Base-by-base conservation (phyloP, 2,329 filamentous ascomycete genomes). In the Ophiosphaerella herpotricha region DNA sequence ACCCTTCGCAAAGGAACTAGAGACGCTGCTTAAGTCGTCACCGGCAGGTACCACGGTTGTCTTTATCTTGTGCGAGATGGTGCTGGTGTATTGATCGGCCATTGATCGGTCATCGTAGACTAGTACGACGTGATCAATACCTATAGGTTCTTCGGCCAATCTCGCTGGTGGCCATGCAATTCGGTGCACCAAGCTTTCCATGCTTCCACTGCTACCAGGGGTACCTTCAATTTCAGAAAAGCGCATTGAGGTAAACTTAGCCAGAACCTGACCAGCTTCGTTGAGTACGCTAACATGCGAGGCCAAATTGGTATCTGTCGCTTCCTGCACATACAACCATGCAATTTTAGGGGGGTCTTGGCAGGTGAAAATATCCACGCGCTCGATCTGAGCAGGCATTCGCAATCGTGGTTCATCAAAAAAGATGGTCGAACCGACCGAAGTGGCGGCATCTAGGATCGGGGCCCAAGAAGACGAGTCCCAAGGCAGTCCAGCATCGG, bases 391-490 rank as follows among this genome's bases (percentile, higher is more conserved):
- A 18, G 64, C 45, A 16, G 67, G 63, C 61, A 77, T 77, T 21
- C 75, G 71, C 16, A 77, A 61, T 29, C 60, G 55, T 5, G 70
- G 66, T 11, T 68, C 52, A 33, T 71, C 53, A 49, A 65, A 72
- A 54, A 75, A 76, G 35, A 77, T 59, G 3, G 72, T 69, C 1
- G 75, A 75, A 3, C 72, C 74, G 7, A 78, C 65, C 0, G 75
- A 77, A 1, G 74, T 75, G 5, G 74, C 75, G 2, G 75, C 68
- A 45, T 78, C 75, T 6, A 77, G 55, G 5, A 75, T 57, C 1
- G 75, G 67, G 6, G 74, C 73, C 73, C 70, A 75, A 2, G 70
- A 74, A 2, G 47, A 36, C 1, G 48, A n/a, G 39, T 71, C 62
- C 70, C 70, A 74, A 3, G 60, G 48, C 16, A 52, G 21, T 39